Evolutionary conservation across 352 stramenopile genomes (phyloP), one percentile per base, ranked within the genome.

Genomic region (Pythium vanterpoolii): DNA sequence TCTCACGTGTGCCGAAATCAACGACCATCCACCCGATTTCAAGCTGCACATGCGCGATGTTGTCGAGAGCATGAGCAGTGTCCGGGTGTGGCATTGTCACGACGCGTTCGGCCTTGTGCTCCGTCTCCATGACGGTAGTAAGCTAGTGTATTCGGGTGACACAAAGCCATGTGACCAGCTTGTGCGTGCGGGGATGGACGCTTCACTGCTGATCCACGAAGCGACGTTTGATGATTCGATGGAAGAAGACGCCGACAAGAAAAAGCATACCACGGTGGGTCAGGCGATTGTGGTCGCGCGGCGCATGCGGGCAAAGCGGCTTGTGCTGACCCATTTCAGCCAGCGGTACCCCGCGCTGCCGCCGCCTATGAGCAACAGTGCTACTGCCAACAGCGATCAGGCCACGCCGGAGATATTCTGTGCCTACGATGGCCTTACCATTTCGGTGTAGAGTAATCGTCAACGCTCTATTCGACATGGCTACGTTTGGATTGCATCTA

Each of bases 161-260:
- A 98, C 92, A 50, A 89, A 95, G 23, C 96, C 96, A 0, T 97
- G 90, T 38, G 73, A 83, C 30, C 60, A 75, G n/a, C 73, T 89
- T 16, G 72, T 88, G 16, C 23, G 68, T 6, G 78, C 73, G 71
- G 80, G 68, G 1, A 73, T 78, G 55, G 62, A 69, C n/a, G 76
- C 71, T 59, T 74, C 75, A 65, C 49, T 99, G 44, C 72, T 99
- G 14, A 96, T 99, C 63, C 96, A 99, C 61, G 96, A 99, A 77
- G 96, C 96, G 36, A 99, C 96, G 2, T 99, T 99, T 66, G 96
- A 98, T 31, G 90, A 98, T 78, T 83, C 84, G 47, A 97, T 98
- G 89, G 74, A 92, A 60, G 76, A 96, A 9, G 93, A 99, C 56
- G 96, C 96, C 0, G 59, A 82, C 10, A 73, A 86, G 47, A 98